These are phyloP conservation scores for Paraphoma chrysanthemicola DNA, from an alignment of 2,329 filamentous ascomycete species.

Conservation along the genomic window DNA sequence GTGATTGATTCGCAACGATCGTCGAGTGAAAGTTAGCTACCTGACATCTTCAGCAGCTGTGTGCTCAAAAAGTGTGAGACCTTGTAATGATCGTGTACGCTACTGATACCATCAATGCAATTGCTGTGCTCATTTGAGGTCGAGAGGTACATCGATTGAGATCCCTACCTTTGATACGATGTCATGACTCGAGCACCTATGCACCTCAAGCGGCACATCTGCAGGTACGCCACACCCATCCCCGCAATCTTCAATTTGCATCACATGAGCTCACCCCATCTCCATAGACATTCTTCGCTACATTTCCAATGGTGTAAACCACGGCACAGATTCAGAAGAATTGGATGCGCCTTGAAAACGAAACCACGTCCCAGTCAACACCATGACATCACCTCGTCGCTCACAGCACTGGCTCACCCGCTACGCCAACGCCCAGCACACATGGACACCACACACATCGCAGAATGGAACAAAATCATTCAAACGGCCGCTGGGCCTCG, in stretches of 20 bases:
- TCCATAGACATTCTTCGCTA: too few relatives aligned
- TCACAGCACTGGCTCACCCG: slow-evolving; percentile 44
- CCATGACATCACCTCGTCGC: background rate
- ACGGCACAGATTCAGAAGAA: too few relatives aligned
- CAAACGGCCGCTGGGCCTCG: slow-evolving; percentile 50
- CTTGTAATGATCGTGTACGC: too few relatives aligned
- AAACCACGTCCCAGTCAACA: background rate
- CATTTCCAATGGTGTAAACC: too few relatives aligned
- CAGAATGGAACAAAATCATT: slow-evolving; percentile 30
- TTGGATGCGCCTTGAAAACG: too few relatives aligned
- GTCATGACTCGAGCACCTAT: slow-evolving; percentile 8
- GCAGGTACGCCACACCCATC: background rate
- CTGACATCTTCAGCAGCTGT: too few relatives aligned
- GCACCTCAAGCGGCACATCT: slow-evolving; percentile 4
- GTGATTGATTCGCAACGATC: too few relatives aligned
- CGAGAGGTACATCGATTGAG: too few relatives aligned
- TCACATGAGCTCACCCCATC: background rate
- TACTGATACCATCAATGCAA: too few relatives aligned
- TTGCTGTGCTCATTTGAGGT: too few relatives aligned
- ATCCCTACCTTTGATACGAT: background rate
- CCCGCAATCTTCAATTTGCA: background rate
- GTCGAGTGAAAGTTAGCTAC: too few relatives aligned
- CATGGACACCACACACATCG: slow-evolving; percentile 37
- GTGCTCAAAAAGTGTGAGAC: too few relatives aligned
- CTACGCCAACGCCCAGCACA: slow-evolving; percentile 49